Evolutionary conservation across 2,329 filamentous ascomycete genomes (phyloP).

Genomic region (Mollisia scopiformis): DNA sequence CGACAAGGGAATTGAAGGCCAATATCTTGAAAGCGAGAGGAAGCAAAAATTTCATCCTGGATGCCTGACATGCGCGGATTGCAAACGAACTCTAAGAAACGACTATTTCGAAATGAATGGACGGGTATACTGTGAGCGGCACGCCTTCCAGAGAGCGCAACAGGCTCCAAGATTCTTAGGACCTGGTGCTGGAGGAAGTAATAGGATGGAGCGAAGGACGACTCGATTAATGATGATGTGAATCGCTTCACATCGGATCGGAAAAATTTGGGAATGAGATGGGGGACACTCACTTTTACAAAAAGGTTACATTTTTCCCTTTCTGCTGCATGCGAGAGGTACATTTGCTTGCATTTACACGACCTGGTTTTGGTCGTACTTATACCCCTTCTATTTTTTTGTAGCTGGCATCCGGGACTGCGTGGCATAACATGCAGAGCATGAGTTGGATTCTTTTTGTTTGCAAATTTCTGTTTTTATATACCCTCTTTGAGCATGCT

Average conservation of each 20-base stretch:
- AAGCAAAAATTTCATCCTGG: constrained; percentile 81
- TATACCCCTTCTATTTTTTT: constrained; percentile 23
- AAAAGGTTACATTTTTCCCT: neutral
- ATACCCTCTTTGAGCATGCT: constrained; percentile 1
- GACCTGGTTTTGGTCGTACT: constrained; percentile 20
- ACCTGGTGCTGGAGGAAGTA: constrained; percentile 23
- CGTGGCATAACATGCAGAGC: constrained; percentile 7
- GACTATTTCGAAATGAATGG: constrained; percentile 92
- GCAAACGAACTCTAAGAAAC: constrained; percentile 71
- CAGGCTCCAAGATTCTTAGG: constrained; percentile 24
- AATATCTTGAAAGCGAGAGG: constrained; percentile 84
- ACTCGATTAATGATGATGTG: constrained; percentile 55
- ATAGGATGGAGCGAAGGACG: constrained; percentile 48
- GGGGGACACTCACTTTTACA: neutral
- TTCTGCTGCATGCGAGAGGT: neutral
- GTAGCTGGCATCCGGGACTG: constrained; percentile 15
- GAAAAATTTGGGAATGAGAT: no score
- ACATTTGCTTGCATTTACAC: constrained; percentile 18
- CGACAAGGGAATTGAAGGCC: constrained; percentile 85
- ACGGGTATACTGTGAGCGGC: constrained; percentile 81
- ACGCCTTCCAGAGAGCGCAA: constrained; percentile 58
- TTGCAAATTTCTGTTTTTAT: constrained; percentile 12
- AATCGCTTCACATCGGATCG: constrained; percentile 4
- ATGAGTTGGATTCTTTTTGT: constrained; percentile 3
- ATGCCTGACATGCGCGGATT: constrained; percentile 86